Percentiles rank a stretch among this genome's conserved stretches.
phyloP scores from a whole-genome alignment of 208 protist species.

The Histomonas meleagridis region DNA sequence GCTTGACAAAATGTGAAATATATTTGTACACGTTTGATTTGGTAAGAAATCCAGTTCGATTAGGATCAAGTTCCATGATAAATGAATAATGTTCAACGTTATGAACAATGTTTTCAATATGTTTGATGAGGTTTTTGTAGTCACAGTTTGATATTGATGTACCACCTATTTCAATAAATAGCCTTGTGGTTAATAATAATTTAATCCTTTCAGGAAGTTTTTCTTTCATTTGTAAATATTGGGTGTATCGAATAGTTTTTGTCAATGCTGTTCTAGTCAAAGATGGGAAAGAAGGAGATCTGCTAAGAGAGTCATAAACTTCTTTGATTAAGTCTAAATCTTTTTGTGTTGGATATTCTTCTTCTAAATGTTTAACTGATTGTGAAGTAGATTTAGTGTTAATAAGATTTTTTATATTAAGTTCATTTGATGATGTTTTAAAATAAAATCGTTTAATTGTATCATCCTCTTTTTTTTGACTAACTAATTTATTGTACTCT shows the following conservation, averaged over 20 bases:
- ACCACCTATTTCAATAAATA: neutral
- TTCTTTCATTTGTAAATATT: neutral
- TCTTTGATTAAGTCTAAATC: neutral
- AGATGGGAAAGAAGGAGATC: neutral
- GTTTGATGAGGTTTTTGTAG: neutral
- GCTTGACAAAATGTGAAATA: neutral
- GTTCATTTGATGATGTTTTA: too few relatives aligned
- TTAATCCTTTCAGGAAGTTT: neutral
- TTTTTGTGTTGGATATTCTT: neutral
- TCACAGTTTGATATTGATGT: neutral
- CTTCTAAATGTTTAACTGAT: neutral
- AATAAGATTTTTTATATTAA: neutral
- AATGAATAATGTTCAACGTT: neutral
- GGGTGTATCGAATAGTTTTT: neutral
- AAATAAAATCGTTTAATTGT: too few relatives aligned
- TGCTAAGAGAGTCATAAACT: neutral
- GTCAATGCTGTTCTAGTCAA: neutral
- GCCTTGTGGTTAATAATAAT: neutral
- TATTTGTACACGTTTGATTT: neutral
- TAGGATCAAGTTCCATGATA: neutral
- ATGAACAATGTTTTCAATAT: neutral
- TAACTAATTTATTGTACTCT: too few relatives aligned
- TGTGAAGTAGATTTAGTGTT: neutral
- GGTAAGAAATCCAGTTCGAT: neutral
- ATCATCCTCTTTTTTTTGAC: too few relatives aligned